Evolutionary conservation across 1,139 yeast genomes (phyloP), one percentile per base, ranked within the genome.

Genomic region (Suhomyces choctaworum): DNA sequence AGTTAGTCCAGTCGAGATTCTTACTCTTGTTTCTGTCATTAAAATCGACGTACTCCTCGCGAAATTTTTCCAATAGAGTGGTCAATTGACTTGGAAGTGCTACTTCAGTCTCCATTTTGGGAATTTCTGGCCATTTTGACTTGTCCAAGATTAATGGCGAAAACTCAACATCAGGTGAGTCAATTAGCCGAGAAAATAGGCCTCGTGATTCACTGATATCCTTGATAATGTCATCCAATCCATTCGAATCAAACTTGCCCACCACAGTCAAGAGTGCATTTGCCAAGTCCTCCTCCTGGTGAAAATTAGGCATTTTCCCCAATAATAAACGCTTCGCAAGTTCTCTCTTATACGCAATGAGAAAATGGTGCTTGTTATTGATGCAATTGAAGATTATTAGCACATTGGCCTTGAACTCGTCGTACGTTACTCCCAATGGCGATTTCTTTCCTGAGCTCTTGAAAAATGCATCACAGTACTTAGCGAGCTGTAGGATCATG

Each of bases 51-150:
- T 47, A 49, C n/a, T 40, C 34, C 5, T 33, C 29, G 2, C 40
- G 31, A 27, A 48, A 49, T 11, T 37, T 39, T 22, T 41, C 46
- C 29, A 49, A 28, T 7, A 39, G 10, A 4, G 28, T n/a, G 4
- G 42, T 10, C 15, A 46, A 40, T 7, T 28, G 25, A 2, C 27
- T 12, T 4, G 51, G 51, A 15, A 48, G 31, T 3, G 27, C 22
- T 1, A 51, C 27, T 6, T 50, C 52, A 1, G 45, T 30, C 12
- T 54, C 59, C 21, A 41, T 48, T 16, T 55, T 55, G 2, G 75
- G 73, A 8, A 68, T 56, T 23, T 64, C 73, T 0, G 75, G 73
- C 76, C 76, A 70, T 31, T 54, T 47, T 23, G 57, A 54, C 43
- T 59, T 59, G 34, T 62, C 66, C 28, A 70, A 54, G 2, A 70